phyloP scores from a whole-genome alignment of 2,329 filamentous ascomycete species.

The Aureobasidium sp. region DNA sequence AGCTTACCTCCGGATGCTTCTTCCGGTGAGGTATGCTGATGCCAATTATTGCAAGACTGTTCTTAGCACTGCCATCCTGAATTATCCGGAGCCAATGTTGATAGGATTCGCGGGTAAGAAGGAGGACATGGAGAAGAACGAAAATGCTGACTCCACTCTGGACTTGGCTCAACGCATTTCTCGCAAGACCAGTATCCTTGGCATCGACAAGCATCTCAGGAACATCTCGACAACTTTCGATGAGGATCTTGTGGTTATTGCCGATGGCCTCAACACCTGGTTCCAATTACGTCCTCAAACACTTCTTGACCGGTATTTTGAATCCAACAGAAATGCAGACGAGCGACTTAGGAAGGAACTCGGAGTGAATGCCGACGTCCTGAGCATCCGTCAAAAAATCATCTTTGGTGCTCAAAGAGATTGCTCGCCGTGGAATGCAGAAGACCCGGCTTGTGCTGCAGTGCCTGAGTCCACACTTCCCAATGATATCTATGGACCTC shows the following conservation, averaged over 20 bases:
- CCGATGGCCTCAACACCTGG: constrained; percentile 56
- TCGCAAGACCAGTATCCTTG: constrained; percentile 4
- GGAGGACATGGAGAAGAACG: background rate
- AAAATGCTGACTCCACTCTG: background rate
- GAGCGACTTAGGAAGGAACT: constrained; percentile 38
- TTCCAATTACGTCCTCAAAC: constrained; percentile 60
- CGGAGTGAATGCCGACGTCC: constrained; percentile 17
- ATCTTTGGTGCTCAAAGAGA: constrained; percentile 51
- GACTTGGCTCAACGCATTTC: constrained; percentile 7
- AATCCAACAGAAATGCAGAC: constrained; percentile 38
- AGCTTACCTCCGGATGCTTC: constrained; percentile 14
- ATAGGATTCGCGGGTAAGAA: constrained; percentile 21
- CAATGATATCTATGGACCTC: constrained; percentile 41
- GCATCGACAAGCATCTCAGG: constrained; percentile 9
- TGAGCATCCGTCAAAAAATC: constrained; percentile 46
- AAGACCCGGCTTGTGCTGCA: constrained; percentile 46
- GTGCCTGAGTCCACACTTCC: constrained; percentile 47
- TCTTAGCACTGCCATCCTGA: constrained; percentile 21
- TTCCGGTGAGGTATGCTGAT: constrained; percentile 13
- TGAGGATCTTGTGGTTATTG: constrained; percentile 54
- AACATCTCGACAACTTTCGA: constrained; percentile 17
- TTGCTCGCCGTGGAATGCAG: constrained; percentile 39
- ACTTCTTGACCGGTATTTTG: constrained; percentile 52
- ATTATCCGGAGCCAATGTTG: constrained; percentile 23
- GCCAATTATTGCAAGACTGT: constrained; percentile 23